Evolutionary conservation across 2,329 filamentous ascomycete genomes (phyloP), one percentile per base, ranked within the genome.

Genomic region (Microdochium trichocladiopsis): DNA sequence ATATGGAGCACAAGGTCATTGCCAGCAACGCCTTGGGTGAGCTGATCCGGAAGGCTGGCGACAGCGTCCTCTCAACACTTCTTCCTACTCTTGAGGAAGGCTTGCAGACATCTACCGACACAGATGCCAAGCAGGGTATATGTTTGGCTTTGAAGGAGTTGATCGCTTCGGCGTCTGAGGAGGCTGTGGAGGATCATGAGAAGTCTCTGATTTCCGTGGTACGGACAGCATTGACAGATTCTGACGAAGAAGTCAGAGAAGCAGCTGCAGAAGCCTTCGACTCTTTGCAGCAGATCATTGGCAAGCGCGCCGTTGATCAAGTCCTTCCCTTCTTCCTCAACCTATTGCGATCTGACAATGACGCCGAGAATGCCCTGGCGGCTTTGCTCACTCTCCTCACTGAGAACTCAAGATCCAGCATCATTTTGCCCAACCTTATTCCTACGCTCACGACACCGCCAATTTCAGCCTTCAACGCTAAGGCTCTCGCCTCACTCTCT

Each of bases 1-100:
- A 96, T 65, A 92, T 95, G 86, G 94, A 99, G 69, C 94, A 99
- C 70, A 97, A 96, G 76, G 88, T 96, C 61, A 99, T 99, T 76
- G 94, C 95, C 59, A 93, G 93, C 68, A 97, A 97, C 68, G 91
- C 94, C 49, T 79, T 99, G 52, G 94, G 94, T 64, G 94, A 99
- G 68, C 83, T 99, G 59, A 97, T 99, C 64, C 87, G 94, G 63
- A 96, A 96, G 71, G 93, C 94, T 63, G 94, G 95, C 56, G 94
- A 99, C 68, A 88, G 90, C 52, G 92, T 99, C 53, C 77, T 99
- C 57, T 83, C 91, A 23, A 95, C 84, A 45, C 74, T 99, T 55
- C 74, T 99, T 55, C 94, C 94, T 25, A 95, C 92, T 31, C 82
- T 99, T 49, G 92, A 97, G 66, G 90, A 95, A 67, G 91, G 93